phyloP scores from a whole-genome alignment of 139 green algal species.

The Coelastrella sp. region DNA sequence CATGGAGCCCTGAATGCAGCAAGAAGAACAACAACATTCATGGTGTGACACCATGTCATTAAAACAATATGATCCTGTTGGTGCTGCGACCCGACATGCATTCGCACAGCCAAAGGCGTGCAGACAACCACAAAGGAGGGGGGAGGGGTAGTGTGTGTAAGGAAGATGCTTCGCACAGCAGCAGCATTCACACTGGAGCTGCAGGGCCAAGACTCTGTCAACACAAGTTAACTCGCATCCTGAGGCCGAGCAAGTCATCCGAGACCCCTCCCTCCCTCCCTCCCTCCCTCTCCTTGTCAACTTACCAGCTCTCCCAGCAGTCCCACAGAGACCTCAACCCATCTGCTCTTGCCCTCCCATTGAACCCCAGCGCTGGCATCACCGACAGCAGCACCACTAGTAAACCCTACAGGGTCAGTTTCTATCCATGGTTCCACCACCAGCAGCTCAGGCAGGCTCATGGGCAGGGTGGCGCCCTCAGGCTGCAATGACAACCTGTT shows the following conservation, averaged over 20 bases:
- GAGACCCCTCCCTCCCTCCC: neutral
- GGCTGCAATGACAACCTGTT: conserved; percentile 41
- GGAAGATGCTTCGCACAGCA: no score
- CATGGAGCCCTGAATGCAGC: conserved; percentile 53
- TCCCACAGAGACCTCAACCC: conserved; percentile 73
- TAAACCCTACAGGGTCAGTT: conserved; percentile 40
- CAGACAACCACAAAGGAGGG: no score
- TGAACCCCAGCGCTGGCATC: conserved; percentile 38
- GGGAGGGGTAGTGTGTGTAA: no score
- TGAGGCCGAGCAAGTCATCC: no score
- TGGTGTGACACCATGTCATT: no score
- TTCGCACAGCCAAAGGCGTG: no score
- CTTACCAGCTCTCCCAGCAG: conserved; percentile 60
- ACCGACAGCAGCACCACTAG: neutral
- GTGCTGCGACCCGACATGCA: no score
- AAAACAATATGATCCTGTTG: no score
- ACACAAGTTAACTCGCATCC: no score
- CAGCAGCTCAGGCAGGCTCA: conserved; percentile 38
- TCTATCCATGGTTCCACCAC: conserved; percentile 76
- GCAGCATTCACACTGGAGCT: no score
- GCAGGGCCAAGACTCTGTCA: no score
- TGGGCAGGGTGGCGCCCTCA: conserved; percentile 20
- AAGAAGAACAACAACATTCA: neutral
- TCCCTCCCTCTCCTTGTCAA: neutral
- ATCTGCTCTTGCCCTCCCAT: conserved; percentile 62